Conservation (phyloP, 192 early-diverging fungal genomes). For the Mortierella hygrophila region DNA sequence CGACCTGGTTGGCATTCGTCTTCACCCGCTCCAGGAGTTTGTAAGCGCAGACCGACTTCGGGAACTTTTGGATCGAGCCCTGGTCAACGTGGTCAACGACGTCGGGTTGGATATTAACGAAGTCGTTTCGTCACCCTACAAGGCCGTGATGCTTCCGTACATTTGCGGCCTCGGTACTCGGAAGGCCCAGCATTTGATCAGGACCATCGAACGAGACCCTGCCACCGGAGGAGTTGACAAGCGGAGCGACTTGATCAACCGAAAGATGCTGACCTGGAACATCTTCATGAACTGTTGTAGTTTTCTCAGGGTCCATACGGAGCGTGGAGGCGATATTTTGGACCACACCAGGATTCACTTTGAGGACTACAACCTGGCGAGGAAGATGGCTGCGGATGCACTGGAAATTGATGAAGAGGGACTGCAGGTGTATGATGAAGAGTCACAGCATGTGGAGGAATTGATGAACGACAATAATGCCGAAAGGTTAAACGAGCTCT, state of each 20-base stretch:
- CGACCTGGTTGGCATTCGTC: conserved; percentile 71
- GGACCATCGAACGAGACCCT: conserved; percentile 65
- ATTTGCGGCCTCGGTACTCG: conserved; percentile 94
- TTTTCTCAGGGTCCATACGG: conserved; percentile 86
- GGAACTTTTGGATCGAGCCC: conserved; percentile 81
- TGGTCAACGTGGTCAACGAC: conserved; percentile 87
- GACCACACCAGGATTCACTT: conserved; percentile 97
- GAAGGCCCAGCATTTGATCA: conserved; percentile 85
- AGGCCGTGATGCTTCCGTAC: conserved; percentile 81
- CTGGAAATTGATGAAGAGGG: conserved; percentile 91
- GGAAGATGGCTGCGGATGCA: conserved; percentile 97
- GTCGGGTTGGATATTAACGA: conserved; percentile 93
- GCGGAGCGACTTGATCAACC: conserved; percentile 77
- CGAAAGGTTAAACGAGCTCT: conserved; percentile 87
- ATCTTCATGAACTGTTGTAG: conserved; percentile 96
- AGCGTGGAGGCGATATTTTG: conserved; percentile 77
- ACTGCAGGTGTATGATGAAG: conserved; percentile 74
- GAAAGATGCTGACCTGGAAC: conserved; percentile 71
- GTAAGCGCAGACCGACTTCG: conserved; percentile 75
- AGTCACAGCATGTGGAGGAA: conserved; percentile 85
- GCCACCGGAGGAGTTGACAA: conserved; percentile 48
- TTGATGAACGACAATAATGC: conserved; percentile 74
- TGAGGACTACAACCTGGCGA: conserved; percentile 93
- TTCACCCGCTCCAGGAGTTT: conserved; percentile 83
- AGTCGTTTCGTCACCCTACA: conserved; percentile 75